Percentiles rank a stretch among this genome's conserved stretches.
phyloP scores from a whole-genome alignment of 164 flowering plant genomes.

The Litsea cubeba region DNA sequence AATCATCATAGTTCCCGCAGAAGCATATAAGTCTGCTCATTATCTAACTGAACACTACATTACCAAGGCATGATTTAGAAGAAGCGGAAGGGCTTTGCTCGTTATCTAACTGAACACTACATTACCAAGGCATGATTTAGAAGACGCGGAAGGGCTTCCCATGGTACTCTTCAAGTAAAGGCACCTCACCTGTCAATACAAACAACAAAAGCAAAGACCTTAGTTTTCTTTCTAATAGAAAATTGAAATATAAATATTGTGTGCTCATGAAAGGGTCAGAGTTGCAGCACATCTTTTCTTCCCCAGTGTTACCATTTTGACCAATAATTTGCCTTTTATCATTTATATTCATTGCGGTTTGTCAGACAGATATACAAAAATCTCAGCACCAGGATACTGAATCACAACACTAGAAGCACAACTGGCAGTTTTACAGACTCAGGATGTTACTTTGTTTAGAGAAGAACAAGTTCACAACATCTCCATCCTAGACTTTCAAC shows the following conservation, averaged over 20 bases:
- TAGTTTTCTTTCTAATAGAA: background rate
- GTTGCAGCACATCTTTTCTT: too few relatives aligned
- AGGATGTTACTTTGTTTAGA: background rate
- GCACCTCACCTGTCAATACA: slow-evolving; percentile 22
- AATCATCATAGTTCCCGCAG: background rate
- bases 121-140: slow-evolving; percentile 2
- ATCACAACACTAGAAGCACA: too few relatives aligned
- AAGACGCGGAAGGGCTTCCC: slow-evolving; percentile 23
- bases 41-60: background rate
- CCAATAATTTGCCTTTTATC: too few relatives aligned
- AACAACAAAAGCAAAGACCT: background rate
- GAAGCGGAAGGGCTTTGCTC: slow-evolving; percentile 10
- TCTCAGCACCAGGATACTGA: too few relatives aligned
- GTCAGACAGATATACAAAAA: too few relatives aligned
- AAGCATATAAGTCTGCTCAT: background rate
- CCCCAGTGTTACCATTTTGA: too few relatives aligned
- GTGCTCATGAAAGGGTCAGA: background rate
- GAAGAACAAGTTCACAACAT: background rate
- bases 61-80: slow-evolving; percentile 9
- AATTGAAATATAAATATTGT: background rate
- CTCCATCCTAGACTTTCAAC: background rate
- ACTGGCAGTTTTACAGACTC: background rate
- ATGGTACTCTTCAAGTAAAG: slow-evolving; percentile 27
- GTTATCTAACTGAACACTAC: background rate
- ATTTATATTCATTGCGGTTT: too few relatives aligned